Conservation (phyloP, 2,329 filamentous ascomycete genomes). For the Calycina herbarum region DNA sequence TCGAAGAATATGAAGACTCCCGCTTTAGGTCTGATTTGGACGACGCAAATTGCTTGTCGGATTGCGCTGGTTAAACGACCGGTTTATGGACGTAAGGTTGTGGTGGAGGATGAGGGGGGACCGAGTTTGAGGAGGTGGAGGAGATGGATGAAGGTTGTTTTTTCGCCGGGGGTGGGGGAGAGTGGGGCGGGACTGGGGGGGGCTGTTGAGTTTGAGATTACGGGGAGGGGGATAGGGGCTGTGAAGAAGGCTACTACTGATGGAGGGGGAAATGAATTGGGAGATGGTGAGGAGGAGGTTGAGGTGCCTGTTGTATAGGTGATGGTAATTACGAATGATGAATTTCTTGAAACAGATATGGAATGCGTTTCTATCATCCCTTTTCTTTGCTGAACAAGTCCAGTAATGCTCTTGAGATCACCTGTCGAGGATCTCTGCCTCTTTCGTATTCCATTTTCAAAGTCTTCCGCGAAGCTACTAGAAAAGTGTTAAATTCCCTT, state of each 20-base stretch:
- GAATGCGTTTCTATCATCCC: background rate
- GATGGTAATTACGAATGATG: background rate
- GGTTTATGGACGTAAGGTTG: slow-evolving; percentile 43
- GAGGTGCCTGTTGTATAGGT: background rate
- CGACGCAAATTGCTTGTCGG: slow-evolving; percentile 81
- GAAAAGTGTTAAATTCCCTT: too few species aligned
- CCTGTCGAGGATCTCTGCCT: background rate
- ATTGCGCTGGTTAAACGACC: slow-evolving; percentile 77
- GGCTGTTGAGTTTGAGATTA: slow-evolving; percentile 74
- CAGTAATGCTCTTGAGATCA: background rate
- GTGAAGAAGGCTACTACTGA: slow-evolving; percentile 18
- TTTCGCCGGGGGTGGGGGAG: slow-evolving; percentile 71
- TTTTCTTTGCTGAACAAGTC: background rate
- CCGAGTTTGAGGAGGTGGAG: slow-evolving; percentile 60
- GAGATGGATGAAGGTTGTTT: slow-evolving; percentile 85
- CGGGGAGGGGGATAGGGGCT: slow-evolving; percentile 58
- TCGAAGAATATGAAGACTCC: slow-evolving; percentile 71
- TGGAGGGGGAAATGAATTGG: slow-evolving; percentile 9
- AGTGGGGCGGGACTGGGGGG: slow-evolving; percentile 49
- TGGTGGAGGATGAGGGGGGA: slow-evolving; percentile 44
- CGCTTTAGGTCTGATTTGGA: slow-evolving; percentile 84
- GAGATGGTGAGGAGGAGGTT: slow-evolving; percentile 1
- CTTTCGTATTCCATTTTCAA: too few species aligned
- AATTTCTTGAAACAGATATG: background rate
- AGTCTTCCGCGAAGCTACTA: too few species aligned